Conservation (phyloP, 495 filamentous ascomycete species). For the Achaetomiella virescens region DNA sequence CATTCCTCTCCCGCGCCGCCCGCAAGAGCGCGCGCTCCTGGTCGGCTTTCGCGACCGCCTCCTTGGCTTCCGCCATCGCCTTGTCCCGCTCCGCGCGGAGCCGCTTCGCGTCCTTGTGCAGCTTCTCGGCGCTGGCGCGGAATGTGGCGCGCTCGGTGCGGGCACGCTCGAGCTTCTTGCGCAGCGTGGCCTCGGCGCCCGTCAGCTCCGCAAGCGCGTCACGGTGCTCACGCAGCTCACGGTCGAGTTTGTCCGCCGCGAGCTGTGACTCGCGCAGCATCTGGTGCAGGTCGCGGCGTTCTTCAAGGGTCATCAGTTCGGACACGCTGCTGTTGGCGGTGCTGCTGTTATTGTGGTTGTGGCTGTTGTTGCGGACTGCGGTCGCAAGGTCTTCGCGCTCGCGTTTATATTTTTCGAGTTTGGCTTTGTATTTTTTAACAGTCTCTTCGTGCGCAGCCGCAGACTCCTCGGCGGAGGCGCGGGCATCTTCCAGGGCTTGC, state of each 20-base stretch:
- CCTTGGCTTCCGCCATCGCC: slow-evolving; percentile 18
- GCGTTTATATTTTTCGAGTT: slow-evolving; percentile 42
- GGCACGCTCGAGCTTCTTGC: slow-evolving; percentile 43
- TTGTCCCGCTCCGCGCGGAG: slow-evolving; percentile 36
- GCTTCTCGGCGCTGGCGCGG: slow-evolving; percentile 37
- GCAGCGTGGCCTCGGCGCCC: slow-evolving; percentile 26
- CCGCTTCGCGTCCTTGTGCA: slow-evolving; percentile 36
- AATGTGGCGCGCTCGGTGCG: slow-evolving; percentile 40
- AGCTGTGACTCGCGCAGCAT: slow-evolving; percentile 67
- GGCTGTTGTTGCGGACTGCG: slow-evolving; percentile 27
- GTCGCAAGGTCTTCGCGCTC: slow-evolving; percentile 29
- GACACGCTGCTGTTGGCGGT: slow-evolving; percentile 18
- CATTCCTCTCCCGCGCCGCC: slow-evolving; percentile 8
- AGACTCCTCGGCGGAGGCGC: slow-evolving; percentile 73
- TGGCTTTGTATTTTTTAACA: slow-evolving; percentile 47
- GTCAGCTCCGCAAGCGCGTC: slow-evolving; percentile 31
- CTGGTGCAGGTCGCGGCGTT: slow-evolving; percentile 57
- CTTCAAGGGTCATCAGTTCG: slow-evolving; percentile 34
- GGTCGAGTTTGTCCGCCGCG: slow-evolving; percentile 38
- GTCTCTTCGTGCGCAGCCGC: slow-evolving; percentile 77
- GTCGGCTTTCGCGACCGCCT: slow-evolving; percentile 16
- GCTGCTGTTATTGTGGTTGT: slow-evolving; percentile 12
- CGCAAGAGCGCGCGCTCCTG: slow-evolving; percentile 17
- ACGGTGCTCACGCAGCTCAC: slow-evolving; percentile 36
- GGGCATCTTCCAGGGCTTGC: slow-evolving; percentile 64